phyloP scores from a whole-genome alignment of 805 yeast species.

The Wickerhamiella cacticola region DNA sequence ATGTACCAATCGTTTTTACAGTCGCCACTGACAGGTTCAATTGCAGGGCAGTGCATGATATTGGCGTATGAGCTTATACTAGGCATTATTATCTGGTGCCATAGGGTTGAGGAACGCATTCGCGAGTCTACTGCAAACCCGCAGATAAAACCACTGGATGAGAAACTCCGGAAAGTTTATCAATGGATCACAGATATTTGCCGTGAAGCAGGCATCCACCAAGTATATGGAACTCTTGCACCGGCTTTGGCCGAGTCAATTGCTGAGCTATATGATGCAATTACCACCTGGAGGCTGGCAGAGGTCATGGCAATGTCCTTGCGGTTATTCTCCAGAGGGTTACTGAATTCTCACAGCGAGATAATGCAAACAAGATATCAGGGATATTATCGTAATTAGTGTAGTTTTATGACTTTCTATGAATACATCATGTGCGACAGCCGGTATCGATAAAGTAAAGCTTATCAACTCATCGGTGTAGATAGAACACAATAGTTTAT shows the following conservation, averaged over 20 bases:
- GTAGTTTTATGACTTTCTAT: background rate
- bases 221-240: slow-evolving; percentile 20
- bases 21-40: slow-evolving; percentile 19
- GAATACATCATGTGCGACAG: no score
- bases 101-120: slow-evolving; percentile 23
- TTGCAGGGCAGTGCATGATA: slow-evolving; percentile 19
- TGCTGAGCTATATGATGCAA: slow-evolving; percentile 23
- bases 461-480: no score
- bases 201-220: slow-evolving; percentile 18
- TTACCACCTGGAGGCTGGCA: slow-evolving; percentile 24
- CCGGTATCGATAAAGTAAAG: no score
- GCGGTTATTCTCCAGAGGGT: slow-evolving; percentile 20
- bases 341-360: slow-evolving; percentile 14
- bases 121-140: slow-evolving; percentile 2
- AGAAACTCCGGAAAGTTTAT: slow-evolving; percentile 3
- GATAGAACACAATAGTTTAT: background rate
- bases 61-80: slow-evolving; percentile 23
- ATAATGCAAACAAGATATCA: slow-evolving; percentile 6
- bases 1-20: slow-evolving; percentile 20
- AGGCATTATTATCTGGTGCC: slow-evolving; percentile 25
- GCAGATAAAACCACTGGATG: slow-evolving; percentile 7
- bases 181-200: slow-evolving; percentile 20
- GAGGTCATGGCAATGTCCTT: slow-evolving; percentile 21
- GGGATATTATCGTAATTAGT: background rate
- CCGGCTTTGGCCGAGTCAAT: slow-evolving; percentile 22